Conservation (phyloP, 306 rosid species). For the Rosa multiflora region DNA sequence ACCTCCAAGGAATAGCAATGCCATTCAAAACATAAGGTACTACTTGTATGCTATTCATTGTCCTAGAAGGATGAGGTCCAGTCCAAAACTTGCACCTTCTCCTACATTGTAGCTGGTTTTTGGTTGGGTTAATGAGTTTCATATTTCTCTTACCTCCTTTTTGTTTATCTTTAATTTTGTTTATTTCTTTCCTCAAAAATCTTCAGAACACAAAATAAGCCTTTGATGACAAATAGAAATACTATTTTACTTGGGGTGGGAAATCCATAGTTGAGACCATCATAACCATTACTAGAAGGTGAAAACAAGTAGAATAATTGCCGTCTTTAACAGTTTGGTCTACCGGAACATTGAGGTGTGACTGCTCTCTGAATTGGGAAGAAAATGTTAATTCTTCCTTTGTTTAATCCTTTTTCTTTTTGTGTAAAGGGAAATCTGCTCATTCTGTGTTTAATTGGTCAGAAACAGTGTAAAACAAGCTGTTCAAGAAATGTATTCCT, state of each 20-base stretch:
- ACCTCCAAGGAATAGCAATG: slow-evolving; percentile 28
- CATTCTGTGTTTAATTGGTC: neutral
- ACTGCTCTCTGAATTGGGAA: neutral
- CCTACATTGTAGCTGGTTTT: neutral
- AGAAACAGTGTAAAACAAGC: too few species aligned
- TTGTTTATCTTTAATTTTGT: neutral
- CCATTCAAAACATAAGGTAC: slow-evolving; percentile 51
- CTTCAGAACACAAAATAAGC: neutral
- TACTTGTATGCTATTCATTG: neutral
- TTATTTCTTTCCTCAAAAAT: neutral
- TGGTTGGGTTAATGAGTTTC: neutral
- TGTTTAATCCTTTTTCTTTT: neutral
- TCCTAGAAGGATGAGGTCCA: neutral
- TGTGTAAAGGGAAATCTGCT: too few species aligned
- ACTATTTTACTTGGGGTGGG: neutral
- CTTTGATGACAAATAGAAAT: neutral
- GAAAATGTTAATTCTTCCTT: neutral
- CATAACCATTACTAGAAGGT: neutral
- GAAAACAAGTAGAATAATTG: neutral
- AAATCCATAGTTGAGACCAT: neutral
- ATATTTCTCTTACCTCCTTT: neutral
- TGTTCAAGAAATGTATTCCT: neutral
- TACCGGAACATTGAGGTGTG: neutral
- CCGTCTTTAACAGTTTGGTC: too few species aligned
- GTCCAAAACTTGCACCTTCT: neutral